Evolutionary conservation across 179 eudicot genomes (phyloP).

Genomic region (Beta corolliflora): DNA sequence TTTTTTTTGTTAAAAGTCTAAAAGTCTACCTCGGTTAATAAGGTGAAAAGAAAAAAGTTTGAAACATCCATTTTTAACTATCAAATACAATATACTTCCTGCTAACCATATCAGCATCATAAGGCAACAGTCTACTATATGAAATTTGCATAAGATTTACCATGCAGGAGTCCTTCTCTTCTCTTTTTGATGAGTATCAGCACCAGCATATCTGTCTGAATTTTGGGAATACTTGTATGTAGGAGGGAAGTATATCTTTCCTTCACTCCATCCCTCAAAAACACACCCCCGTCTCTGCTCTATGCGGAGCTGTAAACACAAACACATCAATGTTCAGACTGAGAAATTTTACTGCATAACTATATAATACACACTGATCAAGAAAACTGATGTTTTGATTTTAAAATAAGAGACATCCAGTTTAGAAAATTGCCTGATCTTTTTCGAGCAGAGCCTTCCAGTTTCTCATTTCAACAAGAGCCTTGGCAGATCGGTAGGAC

Average conservation of each 20-base stretch:
- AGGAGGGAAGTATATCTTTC: constrained; percentile 86
- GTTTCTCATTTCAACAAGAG: constrained; percentile 92
- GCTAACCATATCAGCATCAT: background rate
- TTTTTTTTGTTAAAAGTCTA: too few relatives aligned
- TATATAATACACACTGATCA: background rate
- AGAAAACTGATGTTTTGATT: background rate
- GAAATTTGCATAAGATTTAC: constrained; percentile 36
- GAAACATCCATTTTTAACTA: background rate
- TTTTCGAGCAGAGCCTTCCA: constrained; percentile 83
- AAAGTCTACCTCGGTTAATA: too few relatives aligned
- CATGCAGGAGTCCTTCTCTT: constrained; percentile 92
- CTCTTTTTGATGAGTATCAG: constrained; percentile 64
- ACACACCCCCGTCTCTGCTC: constrained; percentile 81
- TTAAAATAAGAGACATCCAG: background rate
- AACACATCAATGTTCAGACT: constrained; percentile 9
- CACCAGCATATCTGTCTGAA: constrained; percentile 87
- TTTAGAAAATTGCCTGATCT: constrained; percentile 70
- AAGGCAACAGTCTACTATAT: background rate
- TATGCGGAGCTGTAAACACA: constrained; percentile 58
- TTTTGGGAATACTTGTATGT: constrained; percentile 91
- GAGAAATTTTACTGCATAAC: background rate
- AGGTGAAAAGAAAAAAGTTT: background rate
- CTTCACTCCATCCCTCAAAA: constrained; percentile 88
- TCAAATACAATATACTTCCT: background rate
- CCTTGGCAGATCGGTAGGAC: constrained; percentile 71